Evolutionary conservation across 2,329 filamentous ascomycete genomes (phyloP).

Genomic region (Leptographium wingfieldii): DNA sequence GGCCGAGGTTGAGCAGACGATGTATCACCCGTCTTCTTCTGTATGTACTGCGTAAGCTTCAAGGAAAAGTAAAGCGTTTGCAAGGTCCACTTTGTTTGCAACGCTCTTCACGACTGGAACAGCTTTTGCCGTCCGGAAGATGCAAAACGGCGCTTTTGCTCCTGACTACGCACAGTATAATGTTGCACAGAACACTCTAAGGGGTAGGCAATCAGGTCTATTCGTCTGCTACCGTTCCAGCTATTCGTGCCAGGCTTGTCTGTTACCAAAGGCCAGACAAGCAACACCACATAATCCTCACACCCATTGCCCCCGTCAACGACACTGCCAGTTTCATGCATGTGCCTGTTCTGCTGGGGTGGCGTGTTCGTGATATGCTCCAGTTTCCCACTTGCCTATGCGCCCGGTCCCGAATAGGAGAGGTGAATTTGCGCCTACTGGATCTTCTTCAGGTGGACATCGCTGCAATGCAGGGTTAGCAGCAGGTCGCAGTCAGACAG

Average conservation of each 20-base stretch:
- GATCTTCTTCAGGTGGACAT: constrained; percentile 22
- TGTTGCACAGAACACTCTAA: neutral
- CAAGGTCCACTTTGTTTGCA: neutral
- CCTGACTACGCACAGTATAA: neutral
- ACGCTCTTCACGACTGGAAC: neutral
- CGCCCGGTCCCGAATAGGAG: neutral
- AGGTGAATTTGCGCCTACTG: constrained; percentile 8
- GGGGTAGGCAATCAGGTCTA: neutral
- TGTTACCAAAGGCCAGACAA: neutral
- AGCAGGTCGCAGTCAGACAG: neutral
- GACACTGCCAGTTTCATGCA: neutral
- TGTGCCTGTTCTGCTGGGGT: neutral
- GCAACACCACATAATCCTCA: neutral
- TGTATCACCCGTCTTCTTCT: too few species aligned
- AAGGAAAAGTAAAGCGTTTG: too few species aligned
- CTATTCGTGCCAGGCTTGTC: neutral
- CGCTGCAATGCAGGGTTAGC: constrained; percentile 16
- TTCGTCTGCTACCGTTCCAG: neutral
- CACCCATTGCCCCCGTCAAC: neutral
- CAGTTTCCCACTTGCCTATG: neutral
- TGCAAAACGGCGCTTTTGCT: neutral
- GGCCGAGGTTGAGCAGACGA: neutral
- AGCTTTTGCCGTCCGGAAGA: too few species aligned
- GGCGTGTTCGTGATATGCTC: neutral
- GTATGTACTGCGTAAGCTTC: too few species aligned